Base-by-base conservation (phyloP, 179 eudicot genomes). In the Nepenthes alata region DNA sequence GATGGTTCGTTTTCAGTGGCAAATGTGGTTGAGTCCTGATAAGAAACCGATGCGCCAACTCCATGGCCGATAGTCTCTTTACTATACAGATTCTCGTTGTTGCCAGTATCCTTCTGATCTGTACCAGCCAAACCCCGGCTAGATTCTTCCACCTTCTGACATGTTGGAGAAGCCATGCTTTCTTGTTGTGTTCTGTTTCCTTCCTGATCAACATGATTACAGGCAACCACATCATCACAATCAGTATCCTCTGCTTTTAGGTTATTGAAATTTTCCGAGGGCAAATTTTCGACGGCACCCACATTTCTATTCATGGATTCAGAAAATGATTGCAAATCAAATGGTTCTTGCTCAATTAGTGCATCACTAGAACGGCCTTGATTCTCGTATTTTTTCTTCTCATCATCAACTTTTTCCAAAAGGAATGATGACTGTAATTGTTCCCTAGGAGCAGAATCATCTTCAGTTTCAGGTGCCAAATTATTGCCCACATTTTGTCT, bases 61-160 rank as follows among this genome's bases (percentile, higher is more conserved):
- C 61, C 39, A 67, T 58, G 16, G 54, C 52, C 59, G 62, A 45
- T 38, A 37, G 47, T 59, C 56, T 58, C 74, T 67, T 73, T 72
- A 37, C 66, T 64, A 57, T 44, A 74, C 8, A 59, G 55, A 59
- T 68, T 65, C 52, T 53, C 69, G 38, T 50, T 60, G 37, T 15
- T 38, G 47, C 50, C 37, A 37, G 37, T 60, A 13, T 13, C 67
- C 66, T 50, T 63, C 69, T 39, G 62, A 7, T 60, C 72, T 53
- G 39, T 15, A 58, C 35, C 56, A 35, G 57, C 41, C 11, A 63
- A 55, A 4, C 55, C 10, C n/a, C 14, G 5, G 36, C n/a, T 51
- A 45, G 70, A 44, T 7, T 60, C 56, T 44, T 61, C 74, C 39
- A 14, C 11, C 34, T 65, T 65, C 57, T 57, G 54, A 38, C 55